Conservation (phyloP, 2,329 filamentous ascomycete genomes). For the Aschersonia sp. region DNA sequence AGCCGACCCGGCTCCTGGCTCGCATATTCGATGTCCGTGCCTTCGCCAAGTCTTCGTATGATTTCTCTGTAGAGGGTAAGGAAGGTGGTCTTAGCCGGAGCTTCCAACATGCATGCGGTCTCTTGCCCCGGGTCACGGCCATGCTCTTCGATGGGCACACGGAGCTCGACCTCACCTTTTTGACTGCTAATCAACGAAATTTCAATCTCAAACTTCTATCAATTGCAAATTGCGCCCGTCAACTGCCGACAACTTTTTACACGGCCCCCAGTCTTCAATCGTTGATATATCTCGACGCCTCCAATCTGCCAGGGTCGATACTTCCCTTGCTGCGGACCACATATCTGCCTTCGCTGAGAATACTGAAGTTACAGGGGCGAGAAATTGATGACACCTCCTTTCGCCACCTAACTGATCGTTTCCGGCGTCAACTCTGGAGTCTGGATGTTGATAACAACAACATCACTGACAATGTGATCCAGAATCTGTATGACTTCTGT, state of each 20-base stretch:
- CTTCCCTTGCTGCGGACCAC: conserved; percentile 17
- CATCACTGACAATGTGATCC: conserved; percentile 29
- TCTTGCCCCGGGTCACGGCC: conserved; percentile 29
- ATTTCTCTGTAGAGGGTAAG: conserved; percentile 25
- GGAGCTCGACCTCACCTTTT: conserved; percentile 25
- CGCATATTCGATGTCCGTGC: conserved; percentile 31
- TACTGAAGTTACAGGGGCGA: conserved; percentile 34
- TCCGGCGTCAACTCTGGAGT: conserved; percentile 34
- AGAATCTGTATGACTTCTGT: conserved; percentile 13
- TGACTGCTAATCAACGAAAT: conserved; percentile 11
- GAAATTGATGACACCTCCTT: conserved; percentile 26
- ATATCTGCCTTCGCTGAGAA: conserved; percentile 29
- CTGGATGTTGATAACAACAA: conserved; percentile 38
- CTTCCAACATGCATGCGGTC: conserved; percentile 20
- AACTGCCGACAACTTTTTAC: conserved; percentile 27
- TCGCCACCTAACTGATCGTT: conserved; percentile 17
- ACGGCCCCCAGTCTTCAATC: conserved; percentile 17
- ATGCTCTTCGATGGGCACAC: conserved; percentile 32
- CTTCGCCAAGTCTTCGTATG: conserved; percentile 23
- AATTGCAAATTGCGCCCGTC: conserved; percentile 23
- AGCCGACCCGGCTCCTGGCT: conserved; percentile 26
- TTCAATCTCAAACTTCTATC: conserved; percentile 24
- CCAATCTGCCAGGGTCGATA: conserved; percentile 30
- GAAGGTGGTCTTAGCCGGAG: conserved; percentile 19
- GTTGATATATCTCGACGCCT: conserved; percentile 39